Conservation (phyloP, 2,329 filamentous ascomycete species). For the Magnaporthiopsis incrustans region DNA sequence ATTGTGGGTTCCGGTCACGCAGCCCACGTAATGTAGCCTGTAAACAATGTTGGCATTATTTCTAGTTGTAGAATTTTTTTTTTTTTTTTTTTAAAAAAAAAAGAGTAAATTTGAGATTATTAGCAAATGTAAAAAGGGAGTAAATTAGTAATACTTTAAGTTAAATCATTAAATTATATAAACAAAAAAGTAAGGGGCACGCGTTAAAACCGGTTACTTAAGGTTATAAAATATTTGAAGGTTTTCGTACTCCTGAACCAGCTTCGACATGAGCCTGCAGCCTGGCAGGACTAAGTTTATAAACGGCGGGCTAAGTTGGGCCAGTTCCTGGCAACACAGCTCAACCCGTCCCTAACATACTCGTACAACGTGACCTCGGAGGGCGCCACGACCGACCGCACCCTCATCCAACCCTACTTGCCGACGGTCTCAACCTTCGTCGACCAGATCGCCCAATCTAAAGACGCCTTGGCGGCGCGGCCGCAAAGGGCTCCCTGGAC, state of each 20-base stretch:
- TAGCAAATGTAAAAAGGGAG: no score
- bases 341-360: constrained; percentile 32
- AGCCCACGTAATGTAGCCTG: no score
- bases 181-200: no score
- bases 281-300: constrained; percentile 40
- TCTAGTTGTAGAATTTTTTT: no score
- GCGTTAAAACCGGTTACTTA: no score
- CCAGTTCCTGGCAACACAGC: constrained; percentile 33
- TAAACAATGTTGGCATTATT: no score
- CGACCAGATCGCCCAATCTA: constrained; percentile 41
- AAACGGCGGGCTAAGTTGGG: constrained; percentile 40
- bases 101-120: no score
- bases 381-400: constrained; percentile 40
- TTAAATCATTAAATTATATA: no score
- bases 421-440: constrained; percentile 40
- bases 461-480: constrained; percentile 21
- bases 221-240: no score
- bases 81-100: no score
- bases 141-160: no score
- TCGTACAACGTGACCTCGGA: constrained; percentile 43
- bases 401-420: constrained; percentile 38
- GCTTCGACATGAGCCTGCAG: constrained; percentile 42
- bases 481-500: constrained; percentile 33
- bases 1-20: no score
- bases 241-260: constrained; percentile 32